phyloP scores from a whole-genome alignment of 108 stramenopile genomes.

The Parmales sp. region DNA sequence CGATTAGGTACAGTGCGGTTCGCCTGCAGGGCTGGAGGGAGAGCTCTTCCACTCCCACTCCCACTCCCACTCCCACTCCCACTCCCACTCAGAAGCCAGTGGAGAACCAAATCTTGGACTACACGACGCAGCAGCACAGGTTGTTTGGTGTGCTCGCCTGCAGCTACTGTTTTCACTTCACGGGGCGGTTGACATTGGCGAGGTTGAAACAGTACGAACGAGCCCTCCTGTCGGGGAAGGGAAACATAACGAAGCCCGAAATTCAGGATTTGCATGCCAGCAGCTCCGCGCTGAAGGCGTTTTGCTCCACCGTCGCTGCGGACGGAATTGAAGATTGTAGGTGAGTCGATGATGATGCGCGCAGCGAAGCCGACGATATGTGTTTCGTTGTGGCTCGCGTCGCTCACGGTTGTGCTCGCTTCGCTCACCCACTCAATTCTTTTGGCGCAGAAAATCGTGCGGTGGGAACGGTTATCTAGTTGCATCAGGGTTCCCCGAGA shows the following conservation, averaged over 20 bases:
- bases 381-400: too few relatives aligned
- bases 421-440: too few relatives aligned
- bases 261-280: conserved; percentile 82
- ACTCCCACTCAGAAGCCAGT: conserved; percentile 12
- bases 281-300: conserved; percentile 83
- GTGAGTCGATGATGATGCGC: too few relatives aligned
- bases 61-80: too few relatives aligned
- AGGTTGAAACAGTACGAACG: conserved; percentile 60
- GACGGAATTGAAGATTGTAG: conserved; percentile 91
- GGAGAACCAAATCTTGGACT: conserved; percentile 80
- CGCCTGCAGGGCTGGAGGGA: conserved; percentile 76
- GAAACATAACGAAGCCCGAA: conserved; percentile 45
- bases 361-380: too few relatives aligned
- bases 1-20: conserved; percentile 80
- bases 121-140: conserved; percentile 88
- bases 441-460: too few relatives aligned
- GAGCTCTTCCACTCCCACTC: conserved; percentile 32
- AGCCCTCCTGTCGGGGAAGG: conserved; percentile 40
- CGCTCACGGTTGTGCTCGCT: too few relatives aligned
- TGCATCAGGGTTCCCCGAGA: conserved; percentile 81
- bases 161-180: conserved; percentile 80
- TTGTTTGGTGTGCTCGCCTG: conserved; percentile 76
- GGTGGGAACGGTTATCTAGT: conserved; percentile 87
- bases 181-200: conserved; percentile 54
- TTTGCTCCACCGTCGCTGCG: conserved; percentile 71